Evolutionary conservation across 495 filamentous ascomycete species (phyloP).

Genomic region (Aspergillus sparsus): DNA sequence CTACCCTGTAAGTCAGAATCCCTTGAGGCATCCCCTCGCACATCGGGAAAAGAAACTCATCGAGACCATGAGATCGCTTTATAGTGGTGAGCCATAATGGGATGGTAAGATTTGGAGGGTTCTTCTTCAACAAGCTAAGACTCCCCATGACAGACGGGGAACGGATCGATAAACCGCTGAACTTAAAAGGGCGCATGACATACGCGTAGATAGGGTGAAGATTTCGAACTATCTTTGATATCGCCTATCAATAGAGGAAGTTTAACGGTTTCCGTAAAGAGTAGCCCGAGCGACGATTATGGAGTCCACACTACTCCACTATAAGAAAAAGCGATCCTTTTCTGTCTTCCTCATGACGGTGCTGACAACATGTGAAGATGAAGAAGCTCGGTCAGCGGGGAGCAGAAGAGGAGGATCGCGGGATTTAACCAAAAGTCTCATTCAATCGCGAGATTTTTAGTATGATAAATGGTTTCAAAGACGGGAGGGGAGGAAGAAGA

Average conservation of each 20-base stretch:
- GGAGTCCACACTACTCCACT: neutral
- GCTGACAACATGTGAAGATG: slow-evolving; percentile 19
- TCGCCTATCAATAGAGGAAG: slow-evolving; percentile 25
- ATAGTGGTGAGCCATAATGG: slow-evolving; percentile 11
- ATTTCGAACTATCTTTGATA: slow-evolving; percentile 23
- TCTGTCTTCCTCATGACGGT: neutral
- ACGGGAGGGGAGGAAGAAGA: neutral
- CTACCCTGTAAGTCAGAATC: slow-evolving; percentile 16
- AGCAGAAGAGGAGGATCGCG: slow-evolving; percentile 2
- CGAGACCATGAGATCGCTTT: slow-evolving; percentile 18
- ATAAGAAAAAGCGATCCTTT: neutral
- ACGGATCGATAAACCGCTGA: slow-evolving; percentile 45
- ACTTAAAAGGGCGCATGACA: slow-evolving; percentile 45
- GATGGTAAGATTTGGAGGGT: slow-evolving; percentile 15
- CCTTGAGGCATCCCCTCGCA: slow-evolving; percentile 18
- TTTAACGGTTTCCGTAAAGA: slow-evolving; percentile 11
- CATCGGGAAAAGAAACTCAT: slow-evolving; percentile 10
- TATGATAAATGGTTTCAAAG: neutral
- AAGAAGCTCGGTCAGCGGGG: slow-evolving; percentile 11
- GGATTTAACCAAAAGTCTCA: slow-evolving; percentile 3
- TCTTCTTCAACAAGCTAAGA: slow-evolving; percentile 17
- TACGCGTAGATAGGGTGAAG: slow-evolving; percentile 27
- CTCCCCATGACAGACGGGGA: slow-evolving; percentile 32
- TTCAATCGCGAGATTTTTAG: neutral
- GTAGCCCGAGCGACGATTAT: neutral